These are phyloP conservation scores for Talaromyces ruber DNA, from an alignment of 495 filamentous ascomycete genomes.

Conservation along the genomic window DNA sequence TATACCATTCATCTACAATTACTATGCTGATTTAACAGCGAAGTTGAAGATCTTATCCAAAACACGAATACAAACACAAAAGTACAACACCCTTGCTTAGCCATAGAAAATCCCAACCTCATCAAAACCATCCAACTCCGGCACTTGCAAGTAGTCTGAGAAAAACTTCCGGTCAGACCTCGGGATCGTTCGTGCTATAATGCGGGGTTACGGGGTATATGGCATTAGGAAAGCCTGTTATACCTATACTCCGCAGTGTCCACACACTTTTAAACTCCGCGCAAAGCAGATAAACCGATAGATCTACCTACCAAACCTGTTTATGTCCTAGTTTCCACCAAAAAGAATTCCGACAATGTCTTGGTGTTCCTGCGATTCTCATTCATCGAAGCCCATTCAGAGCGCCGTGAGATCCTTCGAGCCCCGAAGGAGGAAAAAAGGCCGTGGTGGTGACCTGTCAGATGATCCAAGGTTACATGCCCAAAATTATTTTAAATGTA, in stretches of 20 bases:
- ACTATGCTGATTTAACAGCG: not conserved
- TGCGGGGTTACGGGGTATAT: not conserved
- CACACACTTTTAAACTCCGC: not conserved
- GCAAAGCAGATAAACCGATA: not conserved
- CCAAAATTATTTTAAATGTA: not conserved
- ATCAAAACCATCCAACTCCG: not conserved
- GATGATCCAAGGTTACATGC: not conserved
- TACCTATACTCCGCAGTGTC: not conserved
- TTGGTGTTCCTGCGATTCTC: not conserved
- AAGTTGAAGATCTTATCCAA: not conserved
- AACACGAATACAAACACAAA: not conserved
- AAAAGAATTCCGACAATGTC: not conserved
- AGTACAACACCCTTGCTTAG: no score
- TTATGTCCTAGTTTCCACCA: not conserved
- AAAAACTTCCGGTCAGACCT: not conserved
- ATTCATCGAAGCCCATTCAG: not conserved
- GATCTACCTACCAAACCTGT: not conserved
- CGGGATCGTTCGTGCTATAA: not conserved
- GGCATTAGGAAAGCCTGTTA: not conserved
- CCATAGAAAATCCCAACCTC: not conserved
- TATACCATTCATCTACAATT: not conserved
- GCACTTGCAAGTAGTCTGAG: not conserved
- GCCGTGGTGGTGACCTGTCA: not conserved
- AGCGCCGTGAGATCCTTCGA: not conserved
- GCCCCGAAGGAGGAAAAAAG: not conserved